phyloP scores from a whole-genome alignment of 1,284 basidiomycete species.

The Boletellus sp. region DNA sequence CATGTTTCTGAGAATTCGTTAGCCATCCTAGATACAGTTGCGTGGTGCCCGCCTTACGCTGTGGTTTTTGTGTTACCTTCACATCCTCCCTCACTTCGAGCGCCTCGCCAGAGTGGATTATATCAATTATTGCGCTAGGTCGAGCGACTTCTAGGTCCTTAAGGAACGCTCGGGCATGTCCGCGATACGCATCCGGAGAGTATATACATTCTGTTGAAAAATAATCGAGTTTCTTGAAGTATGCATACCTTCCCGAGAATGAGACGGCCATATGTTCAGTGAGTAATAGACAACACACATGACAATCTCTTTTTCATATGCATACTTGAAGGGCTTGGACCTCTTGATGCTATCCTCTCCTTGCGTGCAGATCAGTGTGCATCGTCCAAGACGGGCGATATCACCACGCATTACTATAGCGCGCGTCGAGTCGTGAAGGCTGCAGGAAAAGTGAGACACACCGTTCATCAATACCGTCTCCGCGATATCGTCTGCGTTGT shows the following conservation, averaged over 20 bases:
- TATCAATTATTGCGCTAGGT: slow-evolving; percentile 94
- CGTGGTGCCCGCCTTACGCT: slow-evolving; percentile 53
- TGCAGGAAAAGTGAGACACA: slow-evolving; percentile 38
- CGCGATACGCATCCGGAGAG: slow-evolving; percentile 96
- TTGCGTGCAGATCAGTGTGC: slow-evolving; percentile 91
- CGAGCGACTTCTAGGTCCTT: slow-evolving; percentile 94
- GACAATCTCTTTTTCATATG: slow-evolving; percentile 99
- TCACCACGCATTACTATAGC: slow-evolving; percentile 93
- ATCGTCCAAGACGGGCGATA: slow-evolving; percentile 89
- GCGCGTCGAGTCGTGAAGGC: neutral
- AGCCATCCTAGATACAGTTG: neutral
- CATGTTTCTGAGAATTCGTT: slow-evolving; percentile 66
- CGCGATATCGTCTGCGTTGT: slow-evolving; percentile 98
- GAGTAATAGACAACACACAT: slow-evolving; percentile 57
- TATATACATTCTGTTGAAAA: slow-evolving; percentile 99
- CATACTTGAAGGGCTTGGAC: slow-evolving; percentile 98
- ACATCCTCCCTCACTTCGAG: slow-evolving; percentile 80
- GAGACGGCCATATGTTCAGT: neutral
- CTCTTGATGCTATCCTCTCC: slow-evolving; percentile 94
- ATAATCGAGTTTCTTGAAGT: slow-evolving; percentile 98
- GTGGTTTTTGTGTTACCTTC: slow-evolving; percentile 70
- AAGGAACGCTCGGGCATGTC: slow-evolving; percentile 90
- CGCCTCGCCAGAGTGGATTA: slow-evolving; percentile 93
- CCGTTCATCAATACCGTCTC: slow-evolving; percentile 99
- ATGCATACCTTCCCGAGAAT: slow-evolving; percentile 75